Conservation (phyloP, 495 filamentous ascomycete species). For the Terfezia claveryi region DNA sequence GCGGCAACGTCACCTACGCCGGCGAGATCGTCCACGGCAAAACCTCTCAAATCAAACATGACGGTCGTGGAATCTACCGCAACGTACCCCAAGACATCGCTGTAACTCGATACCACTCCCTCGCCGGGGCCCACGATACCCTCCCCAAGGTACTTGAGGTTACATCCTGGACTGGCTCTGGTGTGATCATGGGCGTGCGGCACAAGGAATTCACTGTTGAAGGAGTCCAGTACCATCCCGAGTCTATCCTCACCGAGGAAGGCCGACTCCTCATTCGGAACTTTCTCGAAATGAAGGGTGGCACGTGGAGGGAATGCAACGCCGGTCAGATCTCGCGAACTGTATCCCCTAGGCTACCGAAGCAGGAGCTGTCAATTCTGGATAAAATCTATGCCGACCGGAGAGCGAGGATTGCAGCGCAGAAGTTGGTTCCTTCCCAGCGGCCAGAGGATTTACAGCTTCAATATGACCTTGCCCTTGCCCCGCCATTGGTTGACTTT, state of each 20-base stretch:
- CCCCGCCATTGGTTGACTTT: constrained; percentile 70
- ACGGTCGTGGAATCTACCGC: constrained; percentile 67
- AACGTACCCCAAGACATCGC: constrained; percentile 53
- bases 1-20: constrained; percentile 74
- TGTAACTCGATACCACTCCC: constrained; percentile 88
- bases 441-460: constrained; percentile 70
- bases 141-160: constrained; percentile 75
- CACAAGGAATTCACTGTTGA: constrained; percentile 81
- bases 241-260: constrained; percentile 82
- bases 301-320: constrained; percentile 73
- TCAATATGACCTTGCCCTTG: constrained; percentile 58
- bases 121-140: constrained; percentile 78
- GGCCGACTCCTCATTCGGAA: constrained; percentile 80
- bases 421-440: constrained; percentile 71
- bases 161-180: constrained; percentile 65
- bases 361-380: constrained; percentile 34
- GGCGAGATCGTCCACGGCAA: constrained; percentile 96
- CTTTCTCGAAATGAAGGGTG: constrained; percentile 65
- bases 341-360: constrained; percentile 11
- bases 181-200: constrained; percentile 88
- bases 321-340: constrained; percentile 22
- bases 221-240: constrained; percentile 92
- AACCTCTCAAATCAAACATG: constrained; percentile 74
- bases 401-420: constrained; percentile 48
- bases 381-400: constrained; percentile 82